These are phyloP conservation scores for Arabis hirsuta DNA, from an alignment of 345 rosid species.

Conservation along the genomic window DNA sequence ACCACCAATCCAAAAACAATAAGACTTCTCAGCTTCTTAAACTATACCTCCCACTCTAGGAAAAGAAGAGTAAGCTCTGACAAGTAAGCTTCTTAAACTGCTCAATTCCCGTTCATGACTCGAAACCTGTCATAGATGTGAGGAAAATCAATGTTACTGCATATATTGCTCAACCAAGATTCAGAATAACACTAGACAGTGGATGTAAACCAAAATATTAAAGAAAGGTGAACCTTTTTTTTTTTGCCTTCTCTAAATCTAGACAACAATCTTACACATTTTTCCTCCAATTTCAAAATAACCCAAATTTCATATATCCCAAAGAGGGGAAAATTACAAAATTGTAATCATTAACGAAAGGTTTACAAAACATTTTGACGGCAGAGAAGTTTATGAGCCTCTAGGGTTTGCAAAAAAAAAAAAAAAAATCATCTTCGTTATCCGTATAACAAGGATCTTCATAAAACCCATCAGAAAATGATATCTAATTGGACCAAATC, in stretches of 20 bases:
- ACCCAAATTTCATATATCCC: conserved; percentile 5
- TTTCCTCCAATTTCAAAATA: not conserved
- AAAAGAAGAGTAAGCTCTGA: conserved; percentile 48
- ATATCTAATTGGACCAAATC: conserved; percentile 3
- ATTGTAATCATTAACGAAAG: not conserved
- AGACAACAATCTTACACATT: not conserved
- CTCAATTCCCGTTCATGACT: conserved; percentile 54
- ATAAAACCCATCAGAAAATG: conserved; percentile 4
- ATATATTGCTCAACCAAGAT: not conserved
- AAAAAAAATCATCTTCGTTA: not conserved
- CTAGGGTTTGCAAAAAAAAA: conserved; percentile 32
- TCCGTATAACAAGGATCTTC: conserved; percentile 4
- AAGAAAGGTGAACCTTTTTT: not conserved
- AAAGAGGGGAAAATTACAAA: not conserved
- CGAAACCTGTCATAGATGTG: conserved; percentile 52
- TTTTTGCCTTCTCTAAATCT: not conserved
- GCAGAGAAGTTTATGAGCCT: not conserved
- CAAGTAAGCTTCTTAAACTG: conserved; percentile 49
- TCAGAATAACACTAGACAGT: not conserved
- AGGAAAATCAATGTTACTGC: not conserved
- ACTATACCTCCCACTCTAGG: conserved; percentile 41
- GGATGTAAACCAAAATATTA: not conserved
- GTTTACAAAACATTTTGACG: not conserved
- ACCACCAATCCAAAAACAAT: not conserved
- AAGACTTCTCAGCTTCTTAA: not conserved